Evolutionary conservation across 169 alveolate species (phyloP), one percentile per base, ranked within the genome.

Genomic region (Haemoproteus tartakovskyi): DNA sequence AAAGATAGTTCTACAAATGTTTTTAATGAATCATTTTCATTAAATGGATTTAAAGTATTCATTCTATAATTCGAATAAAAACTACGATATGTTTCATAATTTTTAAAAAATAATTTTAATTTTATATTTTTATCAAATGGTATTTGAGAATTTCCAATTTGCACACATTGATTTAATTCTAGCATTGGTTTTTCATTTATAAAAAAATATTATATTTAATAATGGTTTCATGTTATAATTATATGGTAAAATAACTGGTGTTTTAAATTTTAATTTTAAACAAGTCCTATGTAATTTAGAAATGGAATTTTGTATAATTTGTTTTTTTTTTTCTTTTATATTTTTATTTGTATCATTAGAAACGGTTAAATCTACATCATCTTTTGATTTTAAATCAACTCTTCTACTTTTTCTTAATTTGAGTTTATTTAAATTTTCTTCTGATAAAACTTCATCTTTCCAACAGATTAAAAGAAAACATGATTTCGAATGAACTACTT

Each of bases 1-100:
- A 45, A 52, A 16, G 82, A 67, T 11, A 67, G 24, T 16, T 67
- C 60, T 18, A 67, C 47, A 52, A 8, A 22, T n/a, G 82, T 67
- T 5, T 41, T 51, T 3, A 67, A 24, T 30, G 51, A 40, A 8
- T 19, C 47, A 6, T 60, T 61, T n/a, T 52, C 60, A 60, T 67
- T 67, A 52, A 52, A 67, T n/a, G 70, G 46, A 11, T 9, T 33
- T 12, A 54, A 22, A 36, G 47, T 51, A 41, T 67, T 67, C 16
- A 52, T 52, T 9, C 6, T 21, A 29, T 50, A 12, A 1, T 26
- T 11, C 40, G 18, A 16, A 16, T n/a, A n/a, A n/a, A n/a, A n/a
- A n/a, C n/a, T n/a, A n/a, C n/a, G n/a, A n/a, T n/a, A n/a, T n/a
- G n/a, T n/a, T n/a, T n/a, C n/a, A n/a, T n/a, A n/a, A n/a, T n/a